Evolutionary conservation across 805 yeast species (phyloP), one percentile per base, ranked within the genome.

Genomic region (Kluyveromyces lactis): DNA sequence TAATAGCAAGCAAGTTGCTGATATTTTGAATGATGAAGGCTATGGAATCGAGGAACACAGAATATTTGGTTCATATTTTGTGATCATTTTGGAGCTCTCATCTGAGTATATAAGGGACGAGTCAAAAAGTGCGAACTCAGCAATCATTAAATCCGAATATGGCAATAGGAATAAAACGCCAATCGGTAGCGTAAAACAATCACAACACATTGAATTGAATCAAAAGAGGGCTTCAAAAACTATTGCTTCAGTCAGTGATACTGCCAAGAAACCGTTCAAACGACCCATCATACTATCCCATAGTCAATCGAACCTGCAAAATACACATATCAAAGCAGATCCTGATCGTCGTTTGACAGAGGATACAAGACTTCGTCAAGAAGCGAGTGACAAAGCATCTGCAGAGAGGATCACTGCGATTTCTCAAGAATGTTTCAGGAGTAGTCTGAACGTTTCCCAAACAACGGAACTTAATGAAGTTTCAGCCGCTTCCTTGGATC

Each of bases 11-110:
- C 56, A 53, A 4, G 21, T 57, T 7, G 43, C 46, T 3, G 21
- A 35, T 1, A 44, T 47, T 23, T 30, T 57, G 17, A 48, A 55
- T 28, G 46, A 45, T 1, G 47, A 44, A 12, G 50, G 49, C 7
- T 59, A 56, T 35, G 48, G 50, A 15, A 30, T 15, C 1, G 47
- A 42, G 16, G 63, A 58, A 35, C 62, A 56, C 40, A 49, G 46
- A 11, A 50, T 59, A 10, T 55, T 54, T 38, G 44, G 58, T 11
- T 42, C 46, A 15, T 56, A 45, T 42, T 34, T 55, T 8, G 55
- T 59, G 3, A 41, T 52, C 3, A 15, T 30, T 9, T 30, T 18
- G n/a, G 33, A 30, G 21, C 21, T 30, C 6, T 11, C 11, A 11
- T 5, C 13, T 11, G 7, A 11, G 7, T 7, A n/a, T n/a, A n/a